phyloP scores from a whole-genome alignment of 257 asterid species.

The Solanum chiquidenum region DNA sequence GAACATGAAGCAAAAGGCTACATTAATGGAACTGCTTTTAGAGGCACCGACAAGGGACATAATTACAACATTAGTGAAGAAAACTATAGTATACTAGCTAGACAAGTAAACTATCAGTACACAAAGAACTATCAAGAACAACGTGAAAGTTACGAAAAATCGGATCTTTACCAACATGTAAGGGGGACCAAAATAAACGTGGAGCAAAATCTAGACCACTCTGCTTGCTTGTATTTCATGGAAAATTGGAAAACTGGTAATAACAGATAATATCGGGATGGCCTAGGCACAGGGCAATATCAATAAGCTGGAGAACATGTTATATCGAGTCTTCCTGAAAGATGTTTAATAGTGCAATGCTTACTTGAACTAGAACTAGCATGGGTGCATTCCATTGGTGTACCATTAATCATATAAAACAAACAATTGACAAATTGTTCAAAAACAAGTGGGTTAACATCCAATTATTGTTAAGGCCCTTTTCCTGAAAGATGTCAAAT shows the following conservation, averaged over 20 bases:
- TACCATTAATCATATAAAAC: background rate
- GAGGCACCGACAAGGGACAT: background rate
- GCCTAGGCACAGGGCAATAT: background rate
- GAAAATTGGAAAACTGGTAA: background rate
- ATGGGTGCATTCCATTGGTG: background rate
- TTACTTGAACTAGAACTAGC: background rate
- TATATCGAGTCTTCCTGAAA: background rate
- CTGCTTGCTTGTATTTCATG: background rate
- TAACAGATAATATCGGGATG: background rate
- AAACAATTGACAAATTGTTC: background rate
- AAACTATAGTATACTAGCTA: background rate
- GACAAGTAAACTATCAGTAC: background rate
- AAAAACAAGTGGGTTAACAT: background rate
- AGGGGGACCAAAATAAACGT: background rate
- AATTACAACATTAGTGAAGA: background rate
- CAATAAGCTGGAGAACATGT: background rate
- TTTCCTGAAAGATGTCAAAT: background rate
- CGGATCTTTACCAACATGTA: background rate
- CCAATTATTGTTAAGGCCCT: background rate
- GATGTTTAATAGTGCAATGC: background rate
- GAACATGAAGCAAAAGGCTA: background rate
- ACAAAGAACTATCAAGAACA: background rate
- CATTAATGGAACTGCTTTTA: background rate
- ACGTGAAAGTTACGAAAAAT: background rate
- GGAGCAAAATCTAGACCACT: background rate